These are phyloP conservation scores for Madurella fahalii DNA, from an alignment of 2,329 filamentous ascomycete genomes.

Conservation along the genomic window DNA sequence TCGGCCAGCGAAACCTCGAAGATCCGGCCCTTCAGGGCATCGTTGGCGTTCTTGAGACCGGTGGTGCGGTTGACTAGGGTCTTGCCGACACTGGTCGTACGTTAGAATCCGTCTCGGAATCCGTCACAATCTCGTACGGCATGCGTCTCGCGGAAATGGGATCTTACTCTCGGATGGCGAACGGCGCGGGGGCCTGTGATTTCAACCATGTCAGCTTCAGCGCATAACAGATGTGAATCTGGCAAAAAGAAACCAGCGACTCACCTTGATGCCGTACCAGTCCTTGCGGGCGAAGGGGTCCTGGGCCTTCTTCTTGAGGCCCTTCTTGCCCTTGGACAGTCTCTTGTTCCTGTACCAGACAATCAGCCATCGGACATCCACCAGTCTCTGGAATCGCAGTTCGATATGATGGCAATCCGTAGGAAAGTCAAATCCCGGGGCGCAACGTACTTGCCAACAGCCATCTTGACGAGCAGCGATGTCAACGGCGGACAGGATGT, in stretches of 20 bases:
- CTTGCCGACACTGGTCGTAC: constrained; percentile 83
- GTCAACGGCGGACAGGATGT: constrained; percentile 38
- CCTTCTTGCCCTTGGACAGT: constrained; percentile 99
- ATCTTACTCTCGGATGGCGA: constrained; percentile 93
- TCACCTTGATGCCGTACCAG: constrained; percentile 95
- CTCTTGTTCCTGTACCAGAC: constrained; percentile 81
- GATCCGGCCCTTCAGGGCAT: constrained; percentile 97
- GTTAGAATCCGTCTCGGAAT: constrained; percentile 22
- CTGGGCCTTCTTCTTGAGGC: constrained; percentile 98
- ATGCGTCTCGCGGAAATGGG: constrained; percentile 15
- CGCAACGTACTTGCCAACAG: constrained; percentile 54
- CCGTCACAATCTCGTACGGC: constrained; percentile 9
- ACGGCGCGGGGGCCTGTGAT: constrained; percentile 81
- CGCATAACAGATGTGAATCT: background rate
- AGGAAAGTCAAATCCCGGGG: constrained; percentile 18
- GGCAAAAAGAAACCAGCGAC: constrained; percentile 25
- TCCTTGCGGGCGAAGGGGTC: constrained; percentile 99
- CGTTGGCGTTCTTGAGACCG: constrained; percentile 99
- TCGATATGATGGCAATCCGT: constrained; percentile 11
- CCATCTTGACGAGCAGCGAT: constrained; percentile 54
- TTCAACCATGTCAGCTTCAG: constrained; percentile 22
- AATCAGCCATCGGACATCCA: constrained; percentile 23
- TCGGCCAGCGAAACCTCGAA: constrained; percentile 98
- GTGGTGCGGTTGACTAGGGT: constrained; percentile 99
- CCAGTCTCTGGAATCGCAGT: background rate